Percentiles rank a stretch among this genome's conserved stretches.
Conservation (phyloP, 257 asterid genomes). For the Nicotiana attenuata region DNA sequence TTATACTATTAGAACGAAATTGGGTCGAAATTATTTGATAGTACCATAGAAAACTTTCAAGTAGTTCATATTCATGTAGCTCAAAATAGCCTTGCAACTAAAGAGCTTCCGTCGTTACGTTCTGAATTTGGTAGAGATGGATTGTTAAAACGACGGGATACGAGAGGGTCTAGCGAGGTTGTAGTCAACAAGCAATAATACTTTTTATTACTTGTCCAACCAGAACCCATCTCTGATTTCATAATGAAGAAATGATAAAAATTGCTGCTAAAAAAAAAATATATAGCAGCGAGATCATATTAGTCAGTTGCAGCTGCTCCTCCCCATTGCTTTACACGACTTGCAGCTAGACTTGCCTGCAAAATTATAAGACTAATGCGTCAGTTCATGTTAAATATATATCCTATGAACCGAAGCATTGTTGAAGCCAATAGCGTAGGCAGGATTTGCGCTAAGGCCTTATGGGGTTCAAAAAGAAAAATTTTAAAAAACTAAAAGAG, state of each 20-base stretch:
- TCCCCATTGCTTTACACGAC: slow-evolving; percentile 59
- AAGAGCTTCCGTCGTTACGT: not conserved
- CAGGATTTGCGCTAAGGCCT: too few species aligned
- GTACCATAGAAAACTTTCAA: not conserved
- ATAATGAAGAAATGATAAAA: not conserved
- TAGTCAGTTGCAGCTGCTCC: slow-evolving; percentile 33
- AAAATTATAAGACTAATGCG: not conserved
- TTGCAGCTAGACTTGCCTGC: slow-evolving; percentile 58
- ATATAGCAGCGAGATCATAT: slow-evolving; percentile 2
- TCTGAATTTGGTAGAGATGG: not conserved
- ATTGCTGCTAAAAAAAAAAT: not conserved
- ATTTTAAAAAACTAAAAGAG: too few species aligned
- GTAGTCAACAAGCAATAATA: not conserved
- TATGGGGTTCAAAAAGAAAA: too few species aligned
- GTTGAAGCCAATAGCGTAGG: not conserved
- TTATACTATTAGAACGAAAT: too few species aligned
- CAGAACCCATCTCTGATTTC: not conserved
- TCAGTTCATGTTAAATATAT: not conserved
- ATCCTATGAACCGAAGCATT: not conserved
- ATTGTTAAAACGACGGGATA: not conserved
- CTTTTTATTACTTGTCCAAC: not conserved
- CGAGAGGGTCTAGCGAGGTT: not conserved
- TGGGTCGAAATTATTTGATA: not conserved
- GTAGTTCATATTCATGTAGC: not conserved
- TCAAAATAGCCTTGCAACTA: not conserved